Base-by-base conservation (phyloP, 2,329 filamentous ascomycete species). In the Sporothrix curviconia region DNA sequence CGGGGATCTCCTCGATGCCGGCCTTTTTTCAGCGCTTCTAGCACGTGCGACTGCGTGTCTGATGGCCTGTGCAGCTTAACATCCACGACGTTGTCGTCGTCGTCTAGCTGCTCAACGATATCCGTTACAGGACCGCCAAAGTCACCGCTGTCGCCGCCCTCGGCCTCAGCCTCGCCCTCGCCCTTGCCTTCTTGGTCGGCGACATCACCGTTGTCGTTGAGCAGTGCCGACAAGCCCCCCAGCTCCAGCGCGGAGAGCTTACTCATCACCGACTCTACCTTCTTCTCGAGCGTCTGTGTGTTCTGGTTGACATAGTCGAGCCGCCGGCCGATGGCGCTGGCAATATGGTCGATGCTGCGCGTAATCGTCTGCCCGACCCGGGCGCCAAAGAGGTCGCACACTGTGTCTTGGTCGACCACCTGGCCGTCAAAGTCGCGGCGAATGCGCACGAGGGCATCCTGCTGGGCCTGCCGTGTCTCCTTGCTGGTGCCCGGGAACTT, bases 241-340 rank as follows among this genome's bases (percentile, higher is more conserved):
- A 84, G 74, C 9, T 82, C 76, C 11, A 86, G 78, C 9, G 82
- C 82, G 15, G 83, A 82, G 50, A 92, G 74, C 66, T 87, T 87
- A 60, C 85, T 79, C 70, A 95, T 85, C 7, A 83, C 83, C 1
- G 77, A 71, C 59, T 83, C 80, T 19, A 95, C 75, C 65, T 90
- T 85, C 66, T 87, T 90, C 67, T 87, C 82, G 57, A 96, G 75
- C 0, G 84, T 87, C 50, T 79, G 73, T 56, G 92, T 81, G 71
- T 96, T 97, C 68, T 87, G 84, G 66, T 85, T 82, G 56, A 96
- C 90, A 70, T 97, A 97, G 70, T 96, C 92, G 68, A 95, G 83
- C 42, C 94, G 82, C 58, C 89, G 84, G 22, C 82, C 79, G 44
- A 95, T 78, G 24, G 89, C 72, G 65, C 82, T 81, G 60, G 86